Conservation (phyloP, 2,329 filamentous ascomycete species). For the Diaporthe citrichinensis region DNA sequence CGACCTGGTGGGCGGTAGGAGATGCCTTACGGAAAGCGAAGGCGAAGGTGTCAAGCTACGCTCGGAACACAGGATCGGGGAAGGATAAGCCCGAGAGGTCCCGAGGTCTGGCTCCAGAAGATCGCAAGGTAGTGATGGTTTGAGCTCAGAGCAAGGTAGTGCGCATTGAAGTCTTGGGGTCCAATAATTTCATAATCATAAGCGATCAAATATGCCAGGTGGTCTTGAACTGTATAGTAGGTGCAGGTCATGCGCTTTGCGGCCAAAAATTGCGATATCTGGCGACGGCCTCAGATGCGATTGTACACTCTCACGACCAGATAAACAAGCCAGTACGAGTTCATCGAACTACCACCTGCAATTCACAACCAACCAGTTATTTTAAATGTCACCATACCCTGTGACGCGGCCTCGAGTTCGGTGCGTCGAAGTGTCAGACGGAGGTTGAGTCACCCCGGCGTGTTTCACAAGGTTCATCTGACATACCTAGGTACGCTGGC, state of each 20-base stretch:
- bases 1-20: background rate
- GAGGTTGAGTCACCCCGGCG: slow-evolving; percentile 34
- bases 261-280: background rate
- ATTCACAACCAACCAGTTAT: background rate
- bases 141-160: background rate
- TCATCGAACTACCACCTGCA: background rate
- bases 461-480: slow-evolving; percentile 18
- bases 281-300: too few relatives aligned
- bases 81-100: background rate
- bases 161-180: background rate
- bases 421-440: slow-evolving; percentile 15
- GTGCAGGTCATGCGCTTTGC: background rate
- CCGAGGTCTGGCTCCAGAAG: too few relatives aligned
- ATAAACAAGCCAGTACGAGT: background rate
- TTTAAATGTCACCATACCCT: background rate
- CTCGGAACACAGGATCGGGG: background rate
- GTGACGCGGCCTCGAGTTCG: slow-evolving; percentile 3
- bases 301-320: background rate
- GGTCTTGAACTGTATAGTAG: background rate
- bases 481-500: background rate
- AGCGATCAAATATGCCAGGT: background rate
- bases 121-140: background rate
- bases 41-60: background rate
- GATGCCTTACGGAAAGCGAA: background rate
- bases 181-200: too few relatives aligned